Conservation (phyloP, 768 basidiomycete genomes). For the Mycena capillaripes region DNA sequence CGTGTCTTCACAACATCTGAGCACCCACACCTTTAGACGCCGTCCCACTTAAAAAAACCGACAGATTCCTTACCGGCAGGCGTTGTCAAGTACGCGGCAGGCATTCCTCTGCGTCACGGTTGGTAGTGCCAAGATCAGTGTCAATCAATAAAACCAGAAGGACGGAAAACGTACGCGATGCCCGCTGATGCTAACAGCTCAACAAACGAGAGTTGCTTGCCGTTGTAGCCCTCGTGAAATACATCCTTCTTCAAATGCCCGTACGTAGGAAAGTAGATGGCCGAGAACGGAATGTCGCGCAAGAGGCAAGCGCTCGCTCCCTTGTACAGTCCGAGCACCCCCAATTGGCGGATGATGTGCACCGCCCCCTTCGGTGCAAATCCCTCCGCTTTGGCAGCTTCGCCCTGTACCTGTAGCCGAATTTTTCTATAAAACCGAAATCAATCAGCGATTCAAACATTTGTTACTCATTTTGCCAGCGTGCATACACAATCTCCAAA, state of each 20-base stretch:
- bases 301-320: slow-evolving; percentile 94
- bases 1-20: slow-evolving; percentile 98
- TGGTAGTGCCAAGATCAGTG: too few relatives aligned
- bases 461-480: neutral
- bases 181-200: slow-evolving; percentile 90
- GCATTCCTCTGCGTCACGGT: slow-evolving; percentile 88
- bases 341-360: slow-evolving; percentile 94
- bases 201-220: slow-evolving; percentile 91
- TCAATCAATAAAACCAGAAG: slow-evolving; percentile 16
- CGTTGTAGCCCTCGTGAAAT: slow-evolving; percentile 96
- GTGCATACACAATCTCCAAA: slow-evolving; percentile 87
- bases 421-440: slow-evolving; percentile 78
- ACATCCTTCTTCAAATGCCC: slow-evolving; percentile 93
- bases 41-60: slow-evolving; percentile 17
- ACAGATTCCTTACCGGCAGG: slow-evolving; percentile 75
- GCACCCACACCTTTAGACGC: slow-evolving; percentile 24
- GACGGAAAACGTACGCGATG: slow-evolving; percentile 72
- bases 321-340: slow-evolving; percentile 92
- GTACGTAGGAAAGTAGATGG: slow-evolving; percentile 92
- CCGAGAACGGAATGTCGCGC: slow-evolving; percentile 97
- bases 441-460: neutral
- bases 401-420: slow-evolving; percentile 94
- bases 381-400: slow-evolving; percentile 90
- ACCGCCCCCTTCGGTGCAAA: slow-evolving; percentile 86
- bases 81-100: slow-evolving; percentile 94